phyloP scores from a whole-genome alignment of 495 filamentous ascomycete genomes.

The Choiromyces venosus region DNA sequence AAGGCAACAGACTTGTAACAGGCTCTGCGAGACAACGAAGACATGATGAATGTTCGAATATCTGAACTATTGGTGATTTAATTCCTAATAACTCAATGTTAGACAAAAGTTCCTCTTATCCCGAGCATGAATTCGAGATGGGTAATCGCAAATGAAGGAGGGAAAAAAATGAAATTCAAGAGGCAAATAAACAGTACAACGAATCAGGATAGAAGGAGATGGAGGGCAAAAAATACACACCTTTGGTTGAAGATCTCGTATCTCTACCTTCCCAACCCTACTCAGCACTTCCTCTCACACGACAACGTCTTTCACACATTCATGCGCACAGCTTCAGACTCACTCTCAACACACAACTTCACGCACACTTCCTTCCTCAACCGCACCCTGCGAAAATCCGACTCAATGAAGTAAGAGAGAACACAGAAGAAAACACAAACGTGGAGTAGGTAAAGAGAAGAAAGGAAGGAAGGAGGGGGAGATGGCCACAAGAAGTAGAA shows the following conservation, averaged over 20 bases:
- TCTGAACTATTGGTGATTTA: conserved; percentile 17
- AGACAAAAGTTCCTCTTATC: conserved; percentile 22
- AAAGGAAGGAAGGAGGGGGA: conserved; percentile 13
- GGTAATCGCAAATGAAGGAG: background rate
- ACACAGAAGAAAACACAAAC: conserved; percentile 23
- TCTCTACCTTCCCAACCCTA: conserved; percentile 38
- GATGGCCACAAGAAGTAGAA: conserved; percentile 32
- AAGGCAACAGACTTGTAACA: conserved; percentile 72
- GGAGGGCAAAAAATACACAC: conserved; percentile 16
- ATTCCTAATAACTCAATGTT: conserved; percentile 29
- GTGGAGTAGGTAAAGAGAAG: conserved; percentile 7
- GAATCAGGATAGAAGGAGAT: conserved; percentile 13
- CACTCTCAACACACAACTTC: conserved; percentile 36
- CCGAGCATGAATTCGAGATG: conserved; percentile 10
- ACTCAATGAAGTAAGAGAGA: conserved; percentile 29
- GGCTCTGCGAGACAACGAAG: conserved; percentile 91
- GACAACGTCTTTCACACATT: conserved; percentile 35
- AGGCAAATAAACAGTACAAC: conserved; percentile 10
- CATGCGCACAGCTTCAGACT: conserved; percentile 37
- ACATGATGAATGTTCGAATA: conserved; percentile 53
- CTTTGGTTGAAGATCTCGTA: conserved; percentile 32
- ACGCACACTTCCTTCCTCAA: conserved; percentile 40
- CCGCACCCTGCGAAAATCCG: conserved; percentile 39
- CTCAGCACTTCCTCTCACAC: conserved; percentile 39
- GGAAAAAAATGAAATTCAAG: conserved; percentile 9